A percentile compares a stretch with the other conserved stretches of the same genome.
Evolutionary conservation across 345 rosid species (phyloP).

Genomic region (Citrus hindsii): DNA sequence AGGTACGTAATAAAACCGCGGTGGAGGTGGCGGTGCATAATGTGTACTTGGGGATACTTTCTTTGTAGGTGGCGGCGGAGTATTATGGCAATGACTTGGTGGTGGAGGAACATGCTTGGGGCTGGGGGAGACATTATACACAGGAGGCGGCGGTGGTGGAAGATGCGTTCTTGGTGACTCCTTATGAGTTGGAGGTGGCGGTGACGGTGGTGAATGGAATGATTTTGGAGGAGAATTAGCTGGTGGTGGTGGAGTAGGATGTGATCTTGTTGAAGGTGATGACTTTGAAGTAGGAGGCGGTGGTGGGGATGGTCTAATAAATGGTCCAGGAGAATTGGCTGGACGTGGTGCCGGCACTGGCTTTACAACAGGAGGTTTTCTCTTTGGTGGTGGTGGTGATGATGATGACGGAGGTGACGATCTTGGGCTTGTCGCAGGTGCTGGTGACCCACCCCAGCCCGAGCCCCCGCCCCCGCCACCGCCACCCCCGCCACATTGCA

Average conservation of each 20-base stretch:
- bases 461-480: background rate
- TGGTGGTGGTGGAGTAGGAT: slow-evolving; percentile 30
- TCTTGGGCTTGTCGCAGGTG: background rate
- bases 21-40: slow-evolving; percentile 23
- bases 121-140: slow-evolving; percentile 14
- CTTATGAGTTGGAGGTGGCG: slow-evolving; percentile 27
- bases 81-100: slow-evolving; percentile 17
- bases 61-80: slow-evolving; percentile 42
- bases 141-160: slow-evolving; percentile 34
- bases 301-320: slow-evolving; percentile 33
- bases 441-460: slow-evolving; percentile 12
- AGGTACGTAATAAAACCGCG: background rate
- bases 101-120: slow-evolving; percentile 13
- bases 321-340: slow-evolving; percentile 5
- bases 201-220: slow-evolving; percentile 30
- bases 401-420: slow-evolving; percentile 27
- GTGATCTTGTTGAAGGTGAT: slow-evolving; percentile 43
- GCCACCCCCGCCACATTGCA: slow-evolving; percentile 35
- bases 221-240: slow-evolving; percentile 26
- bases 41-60: slow-evolving; percentile 35
- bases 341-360: slow-evolving; percentile 33
- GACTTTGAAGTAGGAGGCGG: slow-evolving; percentile 45
- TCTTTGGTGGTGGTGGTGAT: slow-evolving; percentile 13
- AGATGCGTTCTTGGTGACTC: slow-evolving; percentile 29
- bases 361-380: slow-evolving; percentile 27